Evolutionary conservation across 2,329 filamentous ascomycete genomes (phyloP).

Genomic region (Beauveria brongniartii): DNA sequence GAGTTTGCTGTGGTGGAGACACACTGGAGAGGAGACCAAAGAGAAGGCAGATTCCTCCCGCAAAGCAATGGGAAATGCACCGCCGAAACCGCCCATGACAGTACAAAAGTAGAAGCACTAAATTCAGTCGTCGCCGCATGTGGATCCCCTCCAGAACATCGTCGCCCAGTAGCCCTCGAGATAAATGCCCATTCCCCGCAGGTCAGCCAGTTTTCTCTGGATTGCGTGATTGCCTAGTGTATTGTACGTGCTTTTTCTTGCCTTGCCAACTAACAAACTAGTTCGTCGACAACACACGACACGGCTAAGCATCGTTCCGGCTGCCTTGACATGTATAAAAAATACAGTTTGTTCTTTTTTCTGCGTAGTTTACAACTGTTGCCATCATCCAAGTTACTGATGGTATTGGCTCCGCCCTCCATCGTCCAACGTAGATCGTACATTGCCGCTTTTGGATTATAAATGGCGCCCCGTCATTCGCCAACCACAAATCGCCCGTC

Average conservation of each 20-base stretch:
- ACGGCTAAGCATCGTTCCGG: background rate
- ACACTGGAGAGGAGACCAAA: background rate
- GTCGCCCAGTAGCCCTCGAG: constrained; percentile 9
- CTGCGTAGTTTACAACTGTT: background rate
- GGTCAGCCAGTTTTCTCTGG: constrained; percentile 18
- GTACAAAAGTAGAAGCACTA: no score
- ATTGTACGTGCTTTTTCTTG: constrained; percentile 11
- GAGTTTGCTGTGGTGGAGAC: background rate
- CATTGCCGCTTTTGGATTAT: constrained; percentile 14
- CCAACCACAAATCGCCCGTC: background rate
- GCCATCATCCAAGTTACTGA: background rate
- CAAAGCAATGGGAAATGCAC: no score
- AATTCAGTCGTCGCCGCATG: background rate
- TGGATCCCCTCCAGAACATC: background rate
- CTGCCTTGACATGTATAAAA: background rate
- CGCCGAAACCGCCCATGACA: no score
- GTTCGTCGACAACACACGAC: background rate
- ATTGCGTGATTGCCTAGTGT: constrained; percentile 30
- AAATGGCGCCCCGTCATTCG: constrained; percentile 14
- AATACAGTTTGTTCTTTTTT: background rate
- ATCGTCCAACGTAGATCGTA: background rate
- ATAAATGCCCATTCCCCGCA: constrained; percentile 18
- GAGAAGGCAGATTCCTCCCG: no score
- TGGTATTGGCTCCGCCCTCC: background rate
- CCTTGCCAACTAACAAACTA: background rate